Conservation (phyloP, 2,329 filamentous ascomycete genomes). For the Sclerotinia sclerotiorum region DNA sequence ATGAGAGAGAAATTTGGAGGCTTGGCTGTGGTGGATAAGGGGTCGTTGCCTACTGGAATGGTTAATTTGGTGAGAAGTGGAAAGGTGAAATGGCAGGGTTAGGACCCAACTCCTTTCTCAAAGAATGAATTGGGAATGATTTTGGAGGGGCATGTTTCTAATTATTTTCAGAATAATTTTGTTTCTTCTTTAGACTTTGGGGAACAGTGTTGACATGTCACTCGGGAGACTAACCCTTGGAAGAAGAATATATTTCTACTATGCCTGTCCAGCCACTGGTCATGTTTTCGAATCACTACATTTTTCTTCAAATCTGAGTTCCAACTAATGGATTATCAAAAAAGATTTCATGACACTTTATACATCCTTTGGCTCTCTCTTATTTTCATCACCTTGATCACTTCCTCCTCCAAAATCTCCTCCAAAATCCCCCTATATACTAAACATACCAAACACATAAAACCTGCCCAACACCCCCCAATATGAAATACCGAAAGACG, state of each 20-base stretch:
- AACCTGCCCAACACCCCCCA: too few species aligned
- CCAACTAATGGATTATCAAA: too few species aligned
- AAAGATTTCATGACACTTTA: too few species aligned
- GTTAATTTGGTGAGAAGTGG: constrained; percentile 43
- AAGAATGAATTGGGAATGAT: neutral
- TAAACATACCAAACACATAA: too few species aligned
- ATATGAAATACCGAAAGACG: too few species aligned
- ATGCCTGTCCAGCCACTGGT: neutral
- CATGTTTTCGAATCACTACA: neutral
- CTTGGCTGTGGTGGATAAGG: constrained; percentile 44
- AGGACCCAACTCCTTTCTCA: neutral
- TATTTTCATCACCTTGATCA: too few species aligned
- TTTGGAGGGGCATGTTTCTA: neutral
- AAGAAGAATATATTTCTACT: too few species aligned
- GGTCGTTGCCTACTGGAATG: constrained; percentile 45
- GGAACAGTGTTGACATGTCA: neutral
- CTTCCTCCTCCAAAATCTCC: too few species aligned
- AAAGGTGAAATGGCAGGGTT: constrained; percentile 44
- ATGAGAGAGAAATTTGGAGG: constrained; percentile 46
- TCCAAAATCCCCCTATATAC: too few species aligned
- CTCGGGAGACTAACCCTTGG: neutral
- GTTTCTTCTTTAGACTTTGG: too few species aligned
- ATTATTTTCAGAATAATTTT: neutral
- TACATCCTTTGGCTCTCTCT: too few species aligned
- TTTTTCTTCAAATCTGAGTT: too few species aligned